Conservation (phyloP, 768 basidiomycete genomes). For the Suillus subalutaceus region DNA sequence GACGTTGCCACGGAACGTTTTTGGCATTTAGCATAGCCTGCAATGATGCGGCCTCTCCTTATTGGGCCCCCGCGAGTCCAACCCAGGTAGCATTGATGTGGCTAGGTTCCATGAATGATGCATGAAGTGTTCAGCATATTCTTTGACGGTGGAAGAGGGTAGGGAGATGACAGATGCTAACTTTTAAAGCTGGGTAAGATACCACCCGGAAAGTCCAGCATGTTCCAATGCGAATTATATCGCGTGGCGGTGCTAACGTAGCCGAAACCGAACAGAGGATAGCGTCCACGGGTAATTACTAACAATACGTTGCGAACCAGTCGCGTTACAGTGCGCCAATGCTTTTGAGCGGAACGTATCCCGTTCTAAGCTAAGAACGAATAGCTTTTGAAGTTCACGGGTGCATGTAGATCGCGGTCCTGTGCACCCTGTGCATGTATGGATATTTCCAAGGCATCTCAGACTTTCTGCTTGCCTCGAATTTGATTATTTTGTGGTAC, state of each 20-base stretch:
- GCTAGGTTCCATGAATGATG: slow-evolving; percentile 42
- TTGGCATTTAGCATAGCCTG: slow-evolving; percentile 41
- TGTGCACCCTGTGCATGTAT: slow-evolving; percentile 45
- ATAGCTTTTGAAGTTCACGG: slow-evolving; percentile 37
- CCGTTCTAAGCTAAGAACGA: slow-evolving; percentile 45
- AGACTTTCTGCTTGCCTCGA: slow-evolving; percentile 31
- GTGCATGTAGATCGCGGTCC: slow-evolving; percentile 36
- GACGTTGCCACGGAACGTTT: slow-evolving; percentile 12
- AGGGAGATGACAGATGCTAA: slow-evolving; percentile 21
- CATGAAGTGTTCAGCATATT: slow-evolving; percentile 39
- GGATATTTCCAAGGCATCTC: slow-evolving; percentile 41
- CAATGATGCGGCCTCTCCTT: slow-evolving; percentile 43
- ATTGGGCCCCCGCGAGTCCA: slow-evolving; percentile 39
- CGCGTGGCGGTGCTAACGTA: slow-evolving; percentile 49
- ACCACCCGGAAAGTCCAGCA: slow-evolving; percentile 50
- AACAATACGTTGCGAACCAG: slow-evolving; percentile 30
- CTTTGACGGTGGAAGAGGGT: slow-evolving; percentile 19
- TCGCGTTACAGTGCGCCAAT: slow-evolving; percentile 48
- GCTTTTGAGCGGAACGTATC: slow-evolving; percentile 42
- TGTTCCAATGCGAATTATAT: slow-evolving; percentile 51
- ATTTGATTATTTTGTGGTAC: slow-evolving; percentile 41
- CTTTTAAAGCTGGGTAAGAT: slow-evolving; percentile 44
- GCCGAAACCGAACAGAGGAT: slow-evolving; percentile 49
- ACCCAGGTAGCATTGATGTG: slow-evolving; percentile 48
- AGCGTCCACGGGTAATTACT: slow-evolving; percentile 47